Conservation (phyloP, 176 grass and related monocot species). For the Bonia amplexicaulis region DNA sequence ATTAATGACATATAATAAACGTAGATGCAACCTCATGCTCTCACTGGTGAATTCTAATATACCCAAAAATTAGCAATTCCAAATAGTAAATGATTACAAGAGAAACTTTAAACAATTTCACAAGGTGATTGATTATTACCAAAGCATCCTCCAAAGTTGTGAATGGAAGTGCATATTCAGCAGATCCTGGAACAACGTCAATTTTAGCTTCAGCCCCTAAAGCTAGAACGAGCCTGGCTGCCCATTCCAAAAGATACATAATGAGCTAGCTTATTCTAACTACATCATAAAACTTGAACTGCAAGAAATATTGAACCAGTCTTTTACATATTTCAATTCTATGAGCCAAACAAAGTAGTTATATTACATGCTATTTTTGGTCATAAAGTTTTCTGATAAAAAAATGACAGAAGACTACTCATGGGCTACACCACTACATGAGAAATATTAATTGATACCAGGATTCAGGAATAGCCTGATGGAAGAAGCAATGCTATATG, state of each 20-base stretch:
- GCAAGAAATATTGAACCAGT: neutral
- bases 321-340: neutral
- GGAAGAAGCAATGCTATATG: neutral
- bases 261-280: constrained; percentile 34
- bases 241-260: constrained; percentile 56
- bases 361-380: neutral
- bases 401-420: neutral
- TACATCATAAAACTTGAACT: neutral
- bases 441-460: neutral
- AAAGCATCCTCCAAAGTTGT: constrained; percentile 81
- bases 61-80: neutral
- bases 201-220: constrained; percentile 96
- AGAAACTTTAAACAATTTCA: neutral
- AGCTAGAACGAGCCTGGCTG: constrained; percentile 99
- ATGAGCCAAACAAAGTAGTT: neutral
- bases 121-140: constrained; percentile 46
- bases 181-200: constrained; percentile 80
- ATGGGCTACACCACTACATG: neutral
- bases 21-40: neutral
- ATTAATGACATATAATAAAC: neutral
- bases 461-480: neutral
- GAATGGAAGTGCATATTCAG: constrained; percentile 85
- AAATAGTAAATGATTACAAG: neutral
- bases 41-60: neutral
- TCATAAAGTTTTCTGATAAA: neutral